Evolutionary conservation across 2,329 filamentous ascomycete genomes (phyloP).

Genomic region (Achaetomium macrosporum): DNA sequence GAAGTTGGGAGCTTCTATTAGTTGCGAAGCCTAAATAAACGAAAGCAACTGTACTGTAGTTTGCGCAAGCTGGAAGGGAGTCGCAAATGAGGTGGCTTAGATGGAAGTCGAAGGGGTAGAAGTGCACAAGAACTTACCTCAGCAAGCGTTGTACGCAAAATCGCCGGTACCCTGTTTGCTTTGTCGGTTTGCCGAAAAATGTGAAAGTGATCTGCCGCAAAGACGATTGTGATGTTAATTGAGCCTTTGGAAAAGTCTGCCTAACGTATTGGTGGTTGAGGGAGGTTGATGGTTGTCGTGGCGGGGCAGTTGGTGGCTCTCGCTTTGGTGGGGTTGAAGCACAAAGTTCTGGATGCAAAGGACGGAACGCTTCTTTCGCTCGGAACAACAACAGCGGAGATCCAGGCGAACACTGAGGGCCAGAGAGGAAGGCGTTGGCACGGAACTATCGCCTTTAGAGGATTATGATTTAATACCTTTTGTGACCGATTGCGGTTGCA

Average conservation of each 20-base stretch:
- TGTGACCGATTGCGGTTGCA: too few species aligned
- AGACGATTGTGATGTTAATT: background rate
- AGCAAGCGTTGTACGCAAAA: background rate
- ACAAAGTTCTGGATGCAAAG: background rate
- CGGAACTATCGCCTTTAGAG: background rate
- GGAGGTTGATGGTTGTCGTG: conserved; percentile 1
- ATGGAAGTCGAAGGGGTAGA: background rate
- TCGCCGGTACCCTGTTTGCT: background rate
- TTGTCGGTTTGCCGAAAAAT: background rate
- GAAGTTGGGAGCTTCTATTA: background rate
- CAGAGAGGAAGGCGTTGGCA: background rate
- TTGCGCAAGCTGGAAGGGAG: too few species aligned
- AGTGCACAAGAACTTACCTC: background rate
- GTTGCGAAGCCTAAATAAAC: background rate
- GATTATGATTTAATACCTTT: too few species aligned
- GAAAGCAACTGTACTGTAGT: too few species aligned
- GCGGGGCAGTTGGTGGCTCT: background rate
- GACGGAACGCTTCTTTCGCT: background rate
- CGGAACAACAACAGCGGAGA: background rate
- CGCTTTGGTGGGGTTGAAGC: conserved; percentile 5
- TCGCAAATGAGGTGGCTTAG: background rate
- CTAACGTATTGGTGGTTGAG: background rate
- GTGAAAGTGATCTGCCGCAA: background rate
- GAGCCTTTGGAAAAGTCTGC: background rate
- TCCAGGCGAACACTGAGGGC: too few species aligned